phyloP scores from a whole-genome alignment of 2,329 filamentous ascomycete genomes.

The Zymoseptoria brevis region DNA sequence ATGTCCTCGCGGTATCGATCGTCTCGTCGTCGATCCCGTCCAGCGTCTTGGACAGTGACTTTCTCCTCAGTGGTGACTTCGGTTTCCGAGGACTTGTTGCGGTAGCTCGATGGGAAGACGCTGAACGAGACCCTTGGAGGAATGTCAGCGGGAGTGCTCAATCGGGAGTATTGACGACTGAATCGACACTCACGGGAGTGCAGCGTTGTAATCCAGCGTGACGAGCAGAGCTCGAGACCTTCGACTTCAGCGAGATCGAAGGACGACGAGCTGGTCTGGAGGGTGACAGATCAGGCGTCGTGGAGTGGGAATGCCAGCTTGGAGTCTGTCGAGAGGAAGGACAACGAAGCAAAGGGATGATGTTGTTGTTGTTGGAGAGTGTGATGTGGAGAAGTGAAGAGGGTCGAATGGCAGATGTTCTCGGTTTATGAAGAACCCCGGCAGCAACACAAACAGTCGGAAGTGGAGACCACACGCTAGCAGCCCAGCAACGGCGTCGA shows the following conservation, averaged over 20 bases:
- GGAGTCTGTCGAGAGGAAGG: slow-evolving; percentile 2
- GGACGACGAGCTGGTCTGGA: slow-evolving; percentile 17
- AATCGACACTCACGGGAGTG: slow-evolving; percentile 57
- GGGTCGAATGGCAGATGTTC: background rate
- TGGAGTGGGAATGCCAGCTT: background rate
- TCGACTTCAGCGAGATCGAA: slow-evolving; percentile 37
- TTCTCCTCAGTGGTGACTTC: slow-evolving; percentile 81
- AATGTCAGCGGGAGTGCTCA: slow-evolving; percentile 1
- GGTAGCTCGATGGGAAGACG: slow-evolving; percentile 99
- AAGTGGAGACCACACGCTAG: background rate
- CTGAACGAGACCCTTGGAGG: slow-evolving; percentile 73
- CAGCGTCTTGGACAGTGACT: slow-evolving; percentile 73
- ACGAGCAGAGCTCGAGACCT: slow-evolving; percentile 68
- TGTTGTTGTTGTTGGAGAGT: background rate
- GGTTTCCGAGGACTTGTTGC: slow-evolving; percentile 56
- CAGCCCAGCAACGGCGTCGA: background rate
- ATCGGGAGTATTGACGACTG: background rate
- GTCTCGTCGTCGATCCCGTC: slow-evolving; percentile 78
- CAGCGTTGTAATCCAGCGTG: slow-evolving; percentile 99
- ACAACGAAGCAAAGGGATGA: background rate
- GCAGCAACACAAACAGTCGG: background rate
- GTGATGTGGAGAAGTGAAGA: background rate
- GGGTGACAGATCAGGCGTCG: background rate
- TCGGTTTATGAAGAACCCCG: background rate
- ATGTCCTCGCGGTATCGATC: slow-evolving; percentile 72